Percentiles rank a stretch among this genome's conserved stretches.
phyloP scores from a whole-genome alignment of 306 rosid genomes.

The Macrotyloma uniflorum region DNA sequence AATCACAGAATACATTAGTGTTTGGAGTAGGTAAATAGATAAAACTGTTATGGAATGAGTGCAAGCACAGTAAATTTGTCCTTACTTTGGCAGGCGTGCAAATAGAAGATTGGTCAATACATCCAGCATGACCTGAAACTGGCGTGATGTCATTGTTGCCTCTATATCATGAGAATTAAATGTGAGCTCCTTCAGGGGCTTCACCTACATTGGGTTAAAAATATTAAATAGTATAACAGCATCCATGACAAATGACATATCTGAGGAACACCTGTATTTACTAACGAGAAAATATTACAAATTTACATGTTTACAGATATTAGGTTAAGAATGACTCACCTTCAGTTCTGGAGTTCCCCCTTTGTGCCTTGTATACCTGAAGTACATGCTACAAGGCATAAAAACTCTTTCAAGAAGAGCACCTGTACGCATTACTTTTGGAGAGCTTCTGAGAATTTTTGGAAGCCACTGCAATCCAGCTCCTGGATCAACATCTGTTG shows the following conservation, averaged over 20 bases:
- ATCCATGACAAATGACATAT: constrained; percentile 26
- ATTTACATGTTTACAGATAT: background rate
- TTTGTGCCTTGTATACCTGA: constrained; percentile 92
- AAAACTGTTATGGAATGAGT: constrained; percentile 4
- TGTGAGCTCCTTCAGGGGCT: constrained; percentile 91
- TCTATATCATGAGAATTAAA: constrained; percentile 88
- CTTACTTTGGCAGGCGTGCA: constrained; percentile 95
- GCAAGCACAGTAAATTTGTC: constrained; percentile 25
- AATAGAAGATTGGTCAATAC: constrained; percentile 94
- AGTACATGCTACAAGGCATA: constrained; percentile 98
- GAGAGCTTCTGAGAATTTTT: constrained; percentile 87
- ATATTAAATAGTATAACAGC: constrained; percentile 21
- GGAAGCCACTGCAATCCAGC: constrained; percentile 99
- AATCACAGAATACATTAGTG: constrained; percentile 3
- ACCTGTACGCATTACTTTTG: constrained; percentile 98
- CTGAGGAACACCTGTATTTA: constrained; percentile 1
- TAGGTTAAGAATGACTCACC: constrained; percentile 47
- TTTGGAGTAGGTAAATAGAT: constrained; percentile 18
- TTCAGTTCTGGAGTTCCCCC: constrained; percentile 97
- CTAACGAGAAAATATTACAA: background rate
- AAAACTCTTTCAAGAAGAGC: constrained; percentile 99
- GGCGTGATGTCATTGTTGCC: constrained; percentile 98
- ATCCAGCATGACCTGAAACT: constrained; percentile 96
- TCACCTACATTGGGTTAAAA: constrained; percentile 66
- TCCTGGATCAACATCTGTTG: constrained; percentile 99